Evolutionary conservation across 768 basidiomycete genomes (phyloP), one percentile per base, ranked within the genome.

Genomic region (Tylopilus felleus): DNA sequence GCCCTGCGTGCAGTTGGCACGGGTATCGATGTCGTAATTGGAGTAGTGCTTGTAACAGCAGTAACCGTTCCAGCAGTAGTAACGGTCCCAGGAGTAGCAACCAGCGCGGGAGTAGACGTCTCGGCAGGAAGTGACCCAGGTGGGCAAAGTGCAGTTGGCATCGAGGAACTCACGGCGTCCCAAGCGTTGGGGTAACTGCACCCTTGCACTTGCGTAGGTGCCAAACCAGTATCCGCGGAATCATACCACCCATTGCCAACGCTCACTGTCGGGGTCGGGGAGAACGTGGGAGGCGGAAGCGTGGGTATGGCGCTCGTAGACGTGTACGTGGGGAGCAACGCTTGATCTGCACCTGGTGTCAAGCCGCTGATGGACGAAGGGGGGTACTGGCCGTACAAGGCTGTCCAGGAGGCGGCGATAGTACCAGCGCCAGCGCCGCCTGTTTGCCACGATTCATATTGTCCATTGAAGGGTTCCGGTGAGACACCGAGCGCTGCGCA

Each of bases 131-230:
- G 31, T 35, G 57, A 40, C 17, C 55, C 62, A 31, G 63, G 47
- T 28, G 65, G 61, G 60, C 82, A 82, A 22, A 74, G 65, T 22
- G 77, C 69, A 29, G 76, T 67, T 27, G 81, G 81, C 55, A 85
- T 65, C 40, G 77, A 43, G 17, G 74, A 77, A 52, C 71, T 71
- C 21, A 78, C 78, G 21, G 83, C 84, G 59, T 80, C 73, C 82
- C 85, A 90, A 44, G 82, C 74, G 60, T 82, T 70, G 19, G 83
- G 85, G 63, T 89, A 88, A 45, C 66, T 71, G 61, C 88, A 90
- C 8, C 85, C 87, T 46, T 75, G 69, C 43, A 89, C 75, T 23
- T 80, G 74, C 17, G 81, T 82, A 63, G 78, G 82, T 23, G 82
- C 84, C 25, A 72, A 66, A 12, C 66, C 72, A 5, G 77, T 82